phyloP scores from a whole-genome alignment of 345 rosid genomes.

The Populus tremula region DNA sequence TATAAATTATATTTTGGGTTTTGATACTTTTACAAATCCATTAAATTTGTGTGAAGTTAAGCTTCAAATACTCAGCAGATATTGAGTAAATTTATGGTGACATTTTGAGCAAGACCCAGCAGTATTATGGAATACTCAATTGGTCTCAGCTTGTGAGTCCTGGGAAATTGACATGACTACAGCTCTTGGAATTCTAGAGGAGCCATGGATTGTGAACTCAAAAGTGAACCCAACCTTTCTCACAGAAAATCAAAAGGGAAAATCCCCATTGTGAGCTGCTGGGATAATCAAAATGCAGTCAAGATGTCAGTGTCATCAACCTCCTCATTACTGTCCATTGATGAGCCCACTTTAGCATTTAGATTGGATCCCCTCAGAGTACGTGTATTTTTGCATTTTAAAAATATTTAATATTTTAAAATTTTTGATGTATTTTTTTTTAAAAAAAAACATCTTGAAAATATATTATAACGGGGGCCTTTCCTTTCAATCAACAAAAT shows the following conservation, averaged over 20 bases:
- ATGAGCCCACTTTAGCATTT: neutral
- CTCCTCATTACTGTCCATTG: constrained; percentile 1
- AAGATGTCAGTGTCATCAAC: constrained; percentile 2
- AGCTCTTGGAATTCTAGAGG: neutral
- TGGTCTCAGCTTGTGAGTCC: neutral
- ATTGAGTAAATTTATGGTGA: neutral
- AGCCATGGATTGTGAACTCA: no score
- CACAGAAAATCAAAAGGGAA: no score
- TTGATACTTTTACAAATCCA: no score
- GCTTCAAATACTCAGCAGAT: neutral
- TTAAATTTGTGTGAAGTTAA: no score
- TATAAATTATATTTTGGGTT: no score
- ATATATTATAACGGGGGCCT: neutral
- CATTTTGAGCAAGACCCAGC: no score
- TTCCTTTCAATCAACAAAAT: neutral
- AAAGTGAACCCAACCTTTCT: no score
- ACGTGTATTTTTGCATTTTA: no score
- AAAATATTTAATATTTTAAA: no score
- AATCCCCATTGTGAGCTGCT: neutral
- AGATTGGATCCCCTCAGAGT: neutral
- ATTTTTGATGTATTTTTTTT: no score
- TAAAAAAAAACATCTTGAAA: no score
- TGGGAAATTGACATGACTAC: neutral
- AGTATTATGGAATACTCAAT: no score
- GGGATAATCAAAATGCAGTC: neutral